These are phyloP conservation scores for Garcia nutans DNA, from an alignment of 345 rosid genomes.

Conservation along the genomic window DNA sequence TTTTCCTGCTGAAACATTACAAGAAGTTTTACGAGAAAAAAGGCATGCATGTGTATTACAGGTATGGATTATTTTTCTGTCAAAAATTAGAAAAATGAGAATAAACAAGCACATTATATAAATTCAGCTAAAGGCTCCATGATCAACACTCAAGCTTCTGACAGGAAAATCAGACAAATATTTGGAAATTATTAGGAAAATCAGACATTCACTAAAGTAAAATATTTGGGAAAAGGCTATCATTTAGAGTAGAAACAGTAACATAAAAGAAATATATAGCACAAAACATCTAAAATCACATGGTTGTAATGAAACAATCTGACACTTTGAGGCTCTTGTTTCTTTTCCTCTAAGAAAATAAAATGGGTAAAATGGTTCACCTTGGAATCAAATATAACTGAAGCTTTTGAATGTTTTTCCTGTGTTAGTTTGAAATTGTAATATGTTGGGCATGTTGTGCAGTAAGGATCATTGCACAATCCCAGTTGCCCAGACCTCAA, in stretches of 20 bases:
- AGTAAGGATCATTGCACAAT: slow-evolving; percentile 86
- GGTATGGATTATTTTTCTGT: not conserved
- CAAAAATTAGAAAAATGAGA: not conserved
- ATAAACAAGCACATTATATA: too few species aligned
- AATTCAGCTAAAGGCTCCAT: not conserved
- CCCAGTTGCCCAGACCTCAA: slow-evolving; percentile 82
- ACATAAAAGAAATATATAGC: not conserved
- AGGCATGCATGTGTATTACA: not conserved
- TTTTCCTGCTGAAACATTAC: not conserved
- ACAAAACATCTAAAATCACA: not conserved
- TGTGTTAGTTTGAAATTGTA: slow-evolving; percentile 45
- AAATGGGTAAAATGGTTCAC: slow-evolving; percentile 17
- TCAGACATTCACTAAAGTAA: too few species aligned
- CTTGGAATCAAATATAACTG: slow-evolving; percentile 54
- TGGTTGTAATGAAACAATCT: not conserved
- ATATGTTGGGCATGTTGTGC: slow-evolving; percentile 80
- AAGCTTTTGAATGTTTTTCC: slow-evolving; percentile 38
- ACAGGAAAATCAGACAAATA: too few species aligned
- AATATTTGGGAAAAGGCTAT: not conserved
- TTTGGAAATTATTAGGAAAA: too few species aligned
- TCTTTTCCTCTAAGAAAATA: too few species aligned
- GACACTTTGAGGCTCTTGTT: not conserved
- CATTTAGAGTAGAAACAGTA: not conserved
- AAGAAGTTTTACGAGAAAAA: not conserved
- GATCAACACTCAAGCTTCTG: too few species aligned